Evolutionary conservation across 805 yeast genomes (phyloP).

Genomic region (Ogataea paradorogensis): DNA sequence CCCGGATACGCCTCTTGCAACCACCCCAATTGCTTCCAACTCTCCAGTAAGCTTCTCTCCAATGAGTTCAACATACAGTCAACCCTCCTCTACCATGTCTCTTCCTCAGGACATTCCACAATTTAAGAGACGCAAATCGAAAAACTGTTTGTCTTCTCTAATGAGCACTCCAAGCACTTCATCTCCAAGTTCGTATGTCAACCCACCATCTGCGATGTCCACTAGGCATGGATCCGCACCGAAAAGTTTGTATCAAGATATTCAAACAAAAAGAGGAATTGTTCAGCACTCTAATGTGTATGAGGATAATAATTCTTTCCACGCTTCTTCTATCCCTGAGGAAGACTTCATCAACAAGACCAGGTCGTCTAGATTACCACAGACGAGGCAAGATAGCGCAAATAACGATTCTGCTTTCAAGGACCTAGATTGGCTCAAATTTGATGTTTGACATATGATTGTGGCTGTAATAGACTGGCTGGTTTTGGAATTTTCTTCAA

Average conservation of each 20-base stretch:
- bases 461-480: too few relatives aligned
- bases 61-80: slow-evolving; percentile 9
- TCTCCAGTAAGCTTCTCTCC: slow-evolving; percentile 19
- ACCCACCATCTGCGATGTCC: slow-evolving; percentile 16
- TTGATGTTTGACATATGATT: slow-evolving; percentile 23
- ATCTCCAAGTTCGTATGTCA: slow-evolving; percentile 20
- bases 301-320: background rate
- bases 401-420: slow-evolving; percentile 9
- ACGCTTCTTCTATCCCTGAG: background rate
- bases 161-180: slow-evolving; percentile 25
- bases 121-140: slow-evolving; percentile 33
- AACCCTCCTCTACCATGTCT: slow-evolving; percentile 9
- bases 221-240: slow-evolving; percentile 29
- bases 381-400: background rate
- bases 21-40: slow-evolving; percentile 20
- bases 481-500: too few relatives aligned
- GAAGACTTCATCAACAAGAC: background rate
- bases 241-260: slow-evolving; percentile 28
- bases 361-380: background rate
- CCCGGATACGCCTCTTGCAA: slow-evolving; percentile 24
- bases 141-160: slow-evolving; percentile 9
- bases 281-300: background rate
- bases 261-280: slow-evolving; percentile 27
- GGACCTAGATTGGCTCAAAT: slow-evolving; percentile 36
- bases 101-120: slow-evolving; percentile 32